Evolutionary conservation across 345 rosid genomes (phyloP), one percentile per base, ranked within the genome.

Genomic region (Lepidium aucheri): DNA sequence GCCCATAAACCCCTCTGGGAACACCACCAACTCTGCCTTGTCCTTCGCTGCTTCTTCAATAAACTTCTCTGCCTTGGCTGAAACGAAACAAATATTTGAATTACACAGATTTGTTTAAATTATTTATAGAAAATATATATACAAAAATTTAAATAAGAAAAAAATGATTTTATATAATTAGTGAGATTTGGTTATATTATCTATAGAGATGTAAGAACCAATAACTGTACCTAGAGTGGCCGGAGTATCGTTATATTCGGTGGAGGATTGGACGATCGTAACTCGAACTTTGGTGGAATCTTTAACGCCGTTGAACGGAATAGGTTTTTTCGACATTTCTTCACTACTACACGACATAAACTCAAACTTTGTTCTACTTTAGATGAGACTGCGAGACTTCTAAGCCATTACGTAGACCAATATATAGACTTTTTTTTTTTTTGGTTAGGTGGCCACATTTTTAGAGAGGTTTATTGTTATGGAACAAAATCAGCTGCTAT

Each of bases 261-360:
- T 89, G 82, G 96, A 84, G 51, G 96, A 91, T 75, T 89, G 96
- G 67, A 87, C 91, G n/a, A 92, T 84, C 33, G 93, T 77, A 58
- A 82, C 93, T 16, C 98, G 83, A n/a, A 89, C 83, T 36, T 74
- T 80, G 20, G 80, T 49, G 7, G 62, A 13, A 24, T 85, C 16
- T 6, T 74, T 64, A 20, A 82, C 44, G 59, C 81, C 82, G 42
- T 41, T 14, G 16, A 43, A 17, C 4, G 59, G 44, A 51, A 35
- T 8, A 18, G 6, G 8, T 20, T 18, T 58, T 11, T 67, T 11
- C 18, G 66, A 9, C 73, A 69, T 58, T 15, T 68, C 28, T 68
- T 68, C 39, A 7, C 4, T 17, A 18, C 22, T 18, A 28, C 32
- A 28, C 11, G 63, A 55, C 55, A 44, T 20, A 39, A 54, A 34